Conservation (phyloP, 2,329 filamentous ascomycete genomes). For the Arthroderma uncinatum region DNA sequence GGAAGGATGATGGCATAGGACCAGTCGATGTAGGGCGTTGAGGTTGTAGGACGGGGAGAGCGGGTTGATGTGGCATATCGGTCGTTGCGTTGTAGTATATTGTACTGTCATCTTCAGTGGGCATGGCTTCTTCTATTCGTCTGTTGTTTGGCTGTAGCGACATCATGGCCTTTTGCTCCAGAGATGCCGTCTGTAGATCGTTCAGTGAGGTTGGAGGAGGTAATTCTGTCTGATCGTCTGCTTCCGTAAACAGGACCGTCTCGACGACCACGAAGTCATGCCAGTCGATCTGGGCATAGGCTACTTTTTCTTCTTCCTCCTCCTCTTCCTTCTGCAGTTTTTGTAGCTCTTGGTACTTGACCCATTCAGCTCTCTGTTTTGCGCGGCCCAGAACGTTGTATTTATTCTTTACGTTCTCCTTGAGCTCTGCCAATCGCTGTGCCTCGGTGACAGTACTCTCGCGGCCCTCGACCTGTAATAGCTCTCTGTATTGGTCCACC, state of each 20-base stretch:
- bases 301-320: constrained; percentile 65
- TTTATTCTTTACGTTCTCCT: constrained; percentile 65
- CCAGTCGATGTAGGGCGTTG: constrained; percentile 42
- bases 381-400: constrained; percentile 70
- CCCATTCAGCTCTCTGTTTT: constrained; percentile 76
- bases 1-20: constrained; percentile 29
- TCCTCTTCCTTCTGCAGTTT: constrained; percentile 82
- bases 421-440: constrained; percentile 59
- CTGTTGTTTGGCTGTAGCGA: constrained; percentile 65
- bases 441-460: constrained; percentile 62
- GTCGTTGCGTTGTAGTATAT: constrained; percentile 43
- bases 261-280: constrained; percentile 94
- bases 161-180: constrained; percentile 88
- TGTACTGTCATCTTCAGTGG: constrained; percentile 53
- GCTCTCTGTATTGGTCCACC: constrained; percentile 82
- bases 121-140: constrained; percentile 91
- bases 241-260: constrained; percentile 82
- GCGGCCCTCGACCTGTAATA: constrained; percentile 57
- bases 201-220: constrained; percentile 81
- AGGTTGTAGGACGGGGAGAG: constrained; percentile 32
- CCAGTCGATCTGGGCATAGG: constrained; percentile 88
- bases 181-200: constrained; percentile 83
- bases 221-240: constrained; percentile 74
- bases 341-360: constrained; percentile 71
- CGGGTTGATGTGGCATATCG: constrained; percentile 28